Evolutionary conservation across 495 filamentous ascomycete species (phyloP), one percentile per base, ranked within the genome.

Genomic region (Pyrenula aspistea): DNA sequence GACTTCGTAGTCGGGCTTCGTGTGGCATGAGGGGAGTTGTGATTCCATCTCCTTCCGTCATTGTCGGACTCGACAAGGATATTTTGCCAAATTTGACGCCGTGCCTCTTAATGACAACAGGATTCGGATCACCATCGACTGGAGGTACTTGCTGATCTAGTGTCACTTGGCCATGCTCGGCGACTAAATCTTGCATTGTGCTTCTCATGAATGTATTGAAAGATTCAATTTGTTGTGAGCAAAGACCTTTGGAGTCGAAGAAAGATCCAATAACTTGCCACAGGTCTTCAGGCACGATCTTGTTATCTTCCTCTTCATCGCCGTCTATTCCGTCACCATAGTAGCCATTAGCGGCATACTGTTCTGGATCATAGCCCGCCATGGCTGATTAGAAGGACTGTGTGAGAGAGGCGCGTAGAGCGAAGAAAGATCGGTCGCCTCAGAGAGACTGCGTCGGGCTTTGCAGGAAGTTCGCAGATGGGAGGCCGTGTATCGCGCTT

Each of bases 231-330:
- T 99, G 93, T 68, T 97, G 94, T 2, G 94, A 95, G 11, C 97
- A 94, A 21, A 99, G 80, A 63, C 94, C 92, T 72, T 96, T 96
- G 51, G 77, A 75, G 58, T 96, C 89, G 73, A 99, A 97, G 75
- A 96, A 97, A 1, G 94, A 85, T 24, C 86, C 87, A 66, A 99
- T 96, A 64, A 97, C 94, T 51, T 85, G 86, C 93, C 93, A 99
- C 73, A 89, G 94, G 68, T 97, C 93, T 71, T 97, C 93, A 49
- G 91, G 88, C 1, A 86, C 87, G 67, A 92, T 91, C 42, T 75
- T 82, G 57, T 83, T 77, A 51, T 79, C 76, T 55, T 86, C 81
- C 55, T 92, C 86, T 53, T 85, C 83, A 57, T 83, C 85, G 59
- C 83, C 78, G 56, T 78, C 77, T 58, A 75, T 76, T 56, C 74